Conservation (phyloP, 2,329 filamentous ascomycete species). For the Coniochaeta sp. region DNA sequence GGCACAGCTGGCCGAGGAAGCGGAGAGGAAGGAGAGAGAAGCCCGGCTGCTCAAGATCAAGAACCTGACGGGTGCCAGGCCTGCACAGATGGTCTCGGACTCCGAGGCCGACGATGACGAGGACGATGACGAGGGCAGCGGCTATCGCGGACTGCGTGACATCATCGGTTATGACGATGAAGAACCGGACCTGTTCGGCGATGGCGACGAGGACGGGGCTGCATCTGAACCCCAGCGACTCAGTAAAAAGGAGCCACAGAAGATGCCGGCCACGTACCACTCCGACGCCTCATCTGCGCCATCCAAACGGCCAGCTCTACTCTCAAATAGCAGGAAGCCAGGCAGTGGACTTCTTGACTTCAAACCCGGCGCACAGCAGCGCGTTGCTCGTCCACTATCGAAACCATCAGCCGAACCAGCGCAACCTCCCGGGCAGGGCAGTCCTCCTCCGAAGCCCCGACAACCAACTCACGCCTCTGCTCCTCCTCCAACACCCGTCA, state of each 20-base stretch:
- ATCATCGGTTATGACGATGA: slow-evolving; percentile 13
- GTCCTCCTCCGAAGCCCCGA: background rate
- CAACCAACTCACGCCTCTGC: background rate
- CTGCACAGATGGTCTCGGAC: background rate
- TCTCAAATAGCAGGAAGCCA: background rate
- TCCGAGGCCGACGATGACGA: slow-evolving; percentile 19
- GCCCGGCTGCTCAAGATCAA: slow-evolving; percentile 26
- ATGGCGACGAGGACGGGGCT: background rate
- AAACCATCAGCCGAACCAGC: background rate
- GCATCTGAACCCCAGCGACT: background rate
- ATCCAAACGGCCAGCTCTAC: background rate
- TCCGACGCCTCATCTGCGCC: background rate
- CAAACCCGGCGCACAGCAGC: background rate
- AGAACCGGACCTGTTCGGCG: slow-evolving; percentile 12
- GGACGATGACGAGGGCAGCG: slow-evolving; percentile 9
- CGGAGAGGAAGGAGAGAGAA: slow-evolving; percentile 28
- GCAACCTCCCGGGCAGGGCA: background rate
- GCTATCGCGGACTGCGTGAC: slow-evolving; percentile 8
- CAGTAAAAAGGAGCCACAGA: background rate
- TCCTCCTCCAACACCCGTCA: background rate
- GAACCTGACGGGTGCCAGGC: slow-evolving; percentile 5
- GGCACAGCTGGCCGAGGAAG: slow-evolving; percentile 9
- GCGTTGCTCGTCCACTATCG: background rate
- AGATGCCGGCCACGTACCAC: background rate
- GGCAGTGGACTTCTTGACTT: background rate